phyloP scores from a whole-genome alignment of 805 yeast species.

The Candida sonorensis region DNA sequence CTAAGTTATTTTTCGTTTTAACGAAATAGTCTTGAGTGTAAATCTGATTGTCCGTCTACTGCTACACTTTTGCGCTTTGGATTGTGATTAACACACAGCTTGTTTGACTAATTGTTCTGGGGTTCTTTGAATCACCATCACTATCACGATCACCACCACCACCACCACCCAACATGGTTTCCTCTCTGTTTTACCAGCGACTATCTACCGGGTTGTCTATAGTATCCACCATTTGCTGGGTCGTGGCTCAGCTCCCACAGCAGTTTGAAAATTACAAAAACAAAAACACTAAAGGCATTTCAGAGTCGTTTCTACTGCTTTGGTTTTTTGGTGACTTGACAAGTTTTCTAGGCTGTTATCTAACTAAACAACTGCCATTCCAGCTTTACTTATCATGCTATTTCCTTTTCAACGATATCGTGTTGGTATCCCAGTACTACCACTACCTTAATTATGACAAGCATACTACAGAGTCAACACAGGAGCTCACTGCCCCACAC shows the following conservation, averaged over 20 bases:
- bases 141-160: no score
- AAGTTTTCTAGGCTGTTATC: conserved; percentile 56
- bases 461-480: background rate
- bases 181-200: conserved; percentile 4
- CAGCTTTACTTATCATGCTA: conserved; percentile 69
- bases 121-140: no score
- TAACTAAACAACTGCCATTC: conserved; percentile 76
- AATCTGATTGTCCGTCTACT: no score
- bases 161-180: no score
- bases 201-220: conserved; percentile 19
- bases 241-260: conserved; percentile 31
- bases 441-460: conserved; percentile 44
- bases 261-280: conserved; percentile 25
- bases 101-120: no score
- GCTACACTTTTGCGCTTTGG: no score
- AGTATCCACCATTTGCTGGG: conserved; percentile 28
- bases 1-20: no score
- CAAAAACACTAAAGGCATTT: conserved; percentile 27
- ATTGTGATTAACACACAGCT: no score
- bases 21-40: no score
- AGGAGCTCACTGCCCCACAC: no score
- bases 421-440: conserved; percentile 64
- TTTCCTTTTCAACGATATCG: conserved; percentile 63
- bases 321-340: conserved; percentile 30
- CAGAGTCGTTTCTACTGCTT: conserved; percentile 23